These are phyloP conservation scores for Priceomyces castillae DNA, from an alignment of 805 yeast species.

Conservation along the genomic window DNA sequence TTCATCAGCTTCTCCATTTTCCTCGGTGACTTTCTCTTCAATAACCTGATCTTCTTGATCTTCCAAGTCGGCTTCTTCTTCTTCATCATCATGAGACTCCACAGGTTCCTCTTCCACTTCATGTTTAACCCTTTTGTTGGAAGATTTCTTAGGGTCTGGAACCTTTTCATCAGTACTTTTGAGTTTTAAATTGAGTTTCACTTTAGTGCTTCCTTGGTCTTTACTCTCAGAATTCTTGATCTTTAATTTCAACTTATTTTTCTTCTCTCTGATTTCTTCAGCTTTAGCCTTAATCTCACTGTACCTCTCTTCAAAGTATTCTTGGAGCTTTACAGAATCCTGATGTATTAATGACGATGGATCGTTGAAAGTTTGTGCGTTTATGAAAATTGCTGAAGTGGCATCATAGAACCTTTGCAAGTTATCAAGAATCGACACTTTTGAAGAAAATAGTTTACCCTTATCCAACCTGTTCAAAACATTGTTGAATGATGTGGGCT, in stretches of 20 bases:
- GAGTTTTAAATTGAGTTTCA: conserved; percentile 27
- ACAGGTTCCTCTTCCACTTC: conserved; percentile 13
- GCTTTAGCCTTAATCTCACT: conserved; percentile 24
- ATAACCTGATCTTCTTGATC: conserved; percentile 13
- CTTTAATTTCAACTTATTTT: conserved; percentile 25
- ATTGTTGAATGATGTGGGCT: conserved; percentile 70
- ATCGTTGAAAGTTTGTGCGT: conserved; percentile 77
- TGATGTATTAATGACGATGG: conserved; percentile 67
- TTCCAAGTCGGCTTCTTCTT: conserved; percentile 10
- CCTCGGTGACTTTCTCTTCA: conserved; percentile 8
- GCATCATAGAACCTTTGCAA: conserved; percentile 60
- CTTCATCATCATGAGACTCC: conserved; percentile 8
- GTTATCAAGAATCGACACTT: conserved; percentile 34
- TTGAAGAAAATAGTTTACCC: conserved; percentile 39
- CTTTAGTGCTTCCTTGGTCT: conserved; percentile 20
- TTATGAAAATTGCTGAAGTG: conserved; percentile 62
- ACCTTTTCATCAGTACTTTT: conserved; percentile 16
- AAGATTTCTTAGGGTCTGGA: conserved; percentile 12
- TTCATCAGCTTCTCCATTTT: conserved; percentile 1
- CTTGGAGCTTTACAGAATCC: conserved; percentile 63
- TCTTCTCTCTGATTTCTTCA: conserved; percentile 12
- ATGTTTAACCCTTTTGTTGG: conserved; percentile 13
- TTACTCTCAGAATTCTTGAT: conserved; percentile 20
- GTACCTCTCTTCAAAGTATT: conserved; percentile 46
- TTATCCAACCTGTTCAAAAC: conserved; percentile 52